Base-by-base conservation (phyloP, 1,284 basidiomycete genomes). In the Fistulina hepatica region DNA sequence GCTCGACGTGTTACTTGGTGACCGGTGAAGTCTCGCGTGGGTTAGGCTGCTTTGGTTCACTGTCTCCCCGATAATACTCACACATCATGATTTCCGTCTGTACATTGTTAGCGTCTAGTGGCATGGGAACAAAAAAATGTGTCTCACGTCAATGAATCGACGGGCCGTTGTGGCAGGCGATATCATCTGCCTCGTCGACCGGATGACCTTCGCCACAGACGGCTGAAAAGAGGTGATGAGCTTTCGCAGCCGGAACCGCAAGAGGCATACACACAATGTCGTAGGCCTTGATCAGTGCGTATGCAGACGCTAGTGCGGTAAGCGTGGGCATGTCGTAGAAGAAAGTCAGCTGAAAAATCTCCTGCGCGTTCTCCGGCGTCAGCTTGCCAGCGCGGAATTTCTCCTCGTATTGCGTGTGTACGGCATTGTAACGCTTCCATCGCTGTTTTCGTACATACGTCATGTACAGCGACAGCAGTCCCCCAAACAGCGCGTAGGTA, bases 221-320 rank as follows among this genome's bases (percentile, higher is more conserved):
- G 68, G 67, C 67, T 70, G 35, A 32, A 11, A 33, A 27, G 15
- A 13, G 13, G 27, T 17, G 16, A 13, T 36, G 8, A 36, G 36
- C 24, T 11, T 13, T 5, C n/a, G 23, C 13, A 15, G 25, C 17
- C 10, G 13, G 17, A 4, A 20, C n/a, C 16, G 19, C 8, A 26
- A n/a, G n/a, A n/a, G n/a, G 19, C 19, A 8, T 2, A 57, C 64
- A 48, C 45, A 71, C 68, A 36, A 69, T 61, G 2, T 51, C 64
- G 52, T 65, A 68, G 3, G 67, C 68, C 47, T 67, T 68, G 55
- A 69, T 67, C 30, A 71, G 46, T 2, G 65, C 67, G 48, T 69
- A 67, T 1, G 63, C 52, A 17, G 64, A 36, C 0, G 64, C 49
- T 44, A 61, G 58, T 21, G 56, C 52, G 34, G 61, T 36, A 3